Percentiles rank a stretch among this genome's conserved stretches.
phyloP scores from a whole-genome alignment of 2,329 filamentous ascomycete species.

The Fusarium armeniacum region DNA sequence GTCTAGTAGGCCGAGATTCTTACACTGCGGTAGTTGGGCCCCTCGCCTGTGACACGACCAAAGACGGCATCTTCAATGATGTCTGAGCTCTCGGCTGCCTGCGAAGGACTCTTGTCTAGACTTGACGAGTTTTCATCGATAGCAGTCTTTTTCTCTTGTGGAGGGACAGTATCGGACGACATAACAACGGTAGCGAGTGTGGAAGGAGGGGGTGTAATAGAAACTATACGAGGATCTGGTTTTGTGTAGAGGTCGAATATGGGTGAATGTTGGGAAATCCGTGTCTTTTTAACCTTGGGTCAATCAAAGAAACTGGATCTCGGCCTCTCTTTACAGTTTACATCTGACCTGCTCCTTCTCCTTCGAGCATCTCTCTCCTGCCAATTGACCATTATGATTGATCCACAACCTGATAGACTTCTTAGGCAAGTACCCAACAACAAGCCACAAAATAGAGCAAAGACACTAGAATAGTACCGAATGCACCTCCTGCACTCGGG shows the following conservation, averaged over 20 bases:
- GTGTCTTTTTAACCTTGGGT: conserved; percentile 6
- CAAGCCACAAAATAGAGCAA: background rate
- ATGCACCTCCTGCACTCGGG: background rate
- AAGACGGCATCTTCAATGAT: conserved; percentile 36
- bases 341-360: background rate
- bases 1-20: background rate
- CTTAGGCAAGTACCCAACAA: background rate
- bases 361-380: background rate
- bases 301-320: background rate
- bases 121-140: conserved; percentile 1
- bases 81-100: conserved; percentile 2
- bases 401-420: background rate
- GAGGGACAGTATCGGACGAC: background rate
- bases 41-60: conserved; percentile 45
- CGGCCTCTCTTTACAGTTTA: background rate
- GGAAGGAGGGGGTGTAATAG: background rate
- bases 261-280: background rate
- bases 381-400: background rate
- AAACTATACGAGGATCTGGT: background rate
- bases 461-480: background rate
- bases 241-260: background rate
- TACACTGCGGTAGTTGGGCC: conserved; percentile 53
- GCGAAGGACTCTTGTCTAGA: conserved; percentile 16
- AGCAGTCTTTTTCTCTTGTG: background rate
- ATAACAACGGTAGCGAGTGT: conserved; percentile 9